phyloP scores from a whole-genome alignment of 2,329 filamentous ascomycete genomes.

The Aspergillus alliaceus region DNA sequence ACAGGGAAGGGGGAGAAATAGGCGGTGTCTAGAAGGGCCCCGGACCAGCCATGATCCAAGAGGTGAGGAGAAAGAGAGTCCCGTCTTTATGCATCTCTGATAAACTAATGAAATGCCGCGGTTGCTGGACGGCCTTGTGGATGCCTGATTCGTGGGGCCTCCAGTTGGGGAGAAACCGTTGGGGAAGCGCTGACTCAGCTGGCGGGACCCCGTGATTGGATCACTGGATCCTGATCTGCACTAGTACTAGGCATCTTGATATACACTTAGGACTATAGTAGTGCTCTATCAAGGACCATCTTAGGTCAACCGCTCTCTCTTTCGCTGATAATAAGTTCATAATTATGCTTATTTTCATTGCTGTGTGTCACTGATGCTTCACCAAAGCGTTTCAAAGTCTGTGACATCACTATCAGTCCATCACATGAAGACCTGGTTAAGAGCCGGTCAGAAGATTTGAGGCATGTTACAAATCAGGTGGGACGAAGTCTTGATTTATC shows the following conservation, averaged over 20 bases:
- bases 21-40: conserved; percentile 7
- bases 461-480: no score
- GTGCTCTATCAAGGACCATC: not conserved
- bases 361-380: not conserved
- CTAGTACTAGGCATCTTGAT: no score
- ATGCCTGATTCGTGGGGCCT: conserved; percentile 19
- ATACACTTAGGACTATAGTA: not conserved
- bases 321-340: no score
- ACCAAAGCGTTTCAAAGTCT: no score
- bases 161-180: conserved; percentile 13
- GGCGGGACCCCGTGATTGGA: not conserved
- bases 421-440: no score
- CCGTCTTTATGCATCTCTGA: not conserved
- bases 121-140: conserved; percentile 13
- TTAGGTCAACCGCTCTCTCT: no score
- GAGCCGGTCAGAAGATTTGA: no score
- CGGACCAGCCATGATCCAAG: conserved; percentile 13
- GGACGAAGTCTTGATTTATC: no score
- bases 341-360: no score
- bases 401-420: no score
- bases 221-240: not conserved
- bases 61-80: conserved; percentile 2
- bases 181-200: conserved; percentile 10
- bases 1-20: not conserved
- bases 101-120: conserved; percentile 6